Percentiles rank a stretch among this genome's conserved stretches.
phyloP scores from a whole-genome alignment of 2,329 filamentous ascomycete genomes.

The Fusarium sp. region DNA sequence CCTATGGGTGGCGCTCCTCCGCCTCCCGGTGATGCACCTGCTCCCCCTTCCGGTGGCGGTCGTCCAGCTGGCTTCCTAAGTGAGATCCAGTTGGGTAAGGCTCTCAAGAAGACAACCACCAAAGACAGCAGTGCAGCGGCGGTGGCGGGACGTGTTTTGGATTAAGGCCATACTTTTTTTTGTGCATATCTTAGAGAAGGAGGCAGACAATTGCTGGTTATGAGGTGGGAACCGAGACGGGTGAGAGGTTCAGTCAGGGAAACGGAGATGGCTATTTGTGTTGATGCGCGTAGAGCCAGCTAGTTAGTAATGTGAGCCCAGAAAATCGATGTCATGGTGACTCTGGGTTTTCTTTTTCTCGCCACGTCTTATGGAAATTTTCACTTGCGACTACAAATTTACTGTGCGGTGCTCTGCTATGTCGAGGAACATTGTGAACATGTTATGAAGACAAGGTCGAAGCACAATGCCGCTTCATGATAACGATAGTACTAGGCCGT shows the following conservation, averaged over 20 bases:
- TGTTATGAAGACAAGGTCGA: slow-evolving; percentile 2
- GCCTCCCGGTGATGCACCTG: slow-evolving; percentile 54
- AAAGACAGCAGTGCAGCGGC: slow-evolving; percentile 82
- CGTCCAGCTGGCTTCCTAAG: slow-evolving; percentile 74
- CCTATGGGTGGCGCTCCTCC: slow-evolving; percentile 46
- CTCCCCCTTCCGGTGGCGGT: slow-evolving; percentile 58
- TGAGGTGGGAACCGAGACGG: slow-evolving; percentile 4
- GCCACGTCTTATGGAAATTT: slow-evolving; percentile 20
- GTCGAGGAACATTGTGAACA: slow-evolving; percentile 7
- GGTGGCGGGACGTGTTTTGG: slow-evolving; percentile 79
- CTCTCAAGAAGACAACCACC: slow-evolving; percentile 87
- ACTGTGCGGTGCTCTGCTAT: not conserved
- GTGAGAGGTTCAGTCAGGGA: slow-evolving; percentile 11
- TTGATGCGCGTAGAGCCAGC: slow-evolving; percentile 9
- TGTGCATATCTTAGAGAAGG: not conserved
- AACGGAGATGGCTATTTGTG: slow-evolving; percentile 6
- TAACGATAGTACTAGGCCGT: not conserved
- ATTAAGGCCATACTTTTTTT: slow-evolving; percentile 46
- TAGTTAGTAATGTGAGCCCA: slow-evolving; percentile 20
- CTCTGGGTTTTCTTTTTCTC: slow-evolving; percentile 4
- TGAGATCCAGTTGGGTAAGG: slow-evolving; percentile 82
- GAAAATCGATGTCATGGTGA: slow-evolving; percentile 21
- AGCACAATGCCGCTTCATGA: slow-evolving; percentile 7
- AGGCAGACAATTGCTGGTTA: not conserved
- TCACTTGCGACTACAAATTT: not conserved